Base-by-base conservation (phyloP, 768 basidiomycete species). In the Gelatoporia subvermispora region DNA sequence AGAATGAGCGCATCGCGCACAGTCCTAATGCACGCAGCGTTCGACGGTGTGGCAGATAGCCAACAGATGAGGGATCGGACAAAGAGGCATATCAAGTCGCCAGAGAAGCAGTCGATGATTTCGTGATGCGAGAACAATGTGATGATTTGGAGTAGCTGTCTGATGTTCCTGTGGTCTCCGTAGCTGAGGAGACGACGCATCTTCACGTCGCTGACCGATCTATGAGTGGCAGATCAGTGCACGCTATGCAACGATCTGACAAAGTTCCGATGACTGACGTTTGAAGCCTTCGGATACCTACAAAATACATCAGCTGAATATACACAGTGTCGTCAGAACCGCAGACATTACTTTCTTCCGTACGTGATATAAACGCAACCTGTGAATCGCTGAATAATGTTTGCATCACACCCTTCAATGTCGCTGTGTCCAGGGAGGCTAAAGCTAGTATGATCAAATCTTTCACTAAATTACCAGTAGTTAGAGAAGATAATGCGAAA, bases 1-100 rank as follows among this genome's bases (percentile, higher is more conserved):
- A 53, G 61, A 42, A 79, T 51, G 5, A 74, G 50, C 4, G 65
- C 55, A 45, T 72, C 67, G 24, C 64, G 64, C 35, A 78, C 57
- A 18, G 62, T 46, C 15, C 11, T 42, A 20, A 51, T 46, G 18
- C 24, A 20, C 1, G 45, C 39, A 17, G 51, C 38, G 11, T 42
- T 36, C 2, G 54, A 24, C 9, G 24, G 13, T 13, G 51, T 42
- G 28, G 42, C 46, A 9, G 51, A 51, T 13, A 66, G 24, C 36
- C 54, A 58, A 20, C 49, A 54, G 15, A 60, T 48, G 28, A 63
- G 43, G 22, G 50, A 38, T 8, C 47, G 35, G 8, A 71, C 49
- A 18, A 72, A 58, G 15, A 44, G 43, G 4, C 54, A 54, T 2
- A 61, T 45, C 0, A 60, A 52, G 34, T 60, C 54, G n/a, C 43